Percentiles rank a stretch among this genome's conserved stretches.
These are phyloP conservation scores for Zasmidium citrigriseum DNA, from an alignment of 2,329 filamentous ascomycete genomes.

Conservation along the genomic window DNA sequence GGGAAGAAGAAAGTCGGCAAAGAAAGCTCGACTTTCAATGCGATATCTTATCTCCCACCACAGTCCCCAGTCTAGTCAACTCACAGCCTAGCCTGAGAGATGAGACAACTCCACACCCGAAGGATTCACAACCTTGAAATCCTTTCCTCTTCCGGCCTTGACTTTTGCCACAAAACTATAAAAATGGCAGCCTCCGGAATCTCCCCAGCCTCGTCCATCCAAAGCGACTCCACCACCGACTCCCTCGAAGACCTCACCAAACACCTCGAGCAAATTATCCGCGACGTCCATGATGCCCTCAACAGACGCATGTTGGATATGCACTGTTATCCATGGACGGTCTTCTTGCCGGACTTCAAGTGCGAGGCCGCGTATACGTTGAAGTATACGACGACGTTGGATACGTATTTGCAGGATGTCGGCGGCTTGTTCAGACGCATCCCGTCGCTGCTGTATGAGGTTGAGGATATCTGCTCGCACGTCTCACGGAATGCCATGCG, in stretches of 20 bases:
- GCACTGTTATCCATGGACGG: neutral
- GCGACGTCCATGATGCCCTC: constrained; percentile 73
- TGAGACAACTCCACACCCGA: neutral
- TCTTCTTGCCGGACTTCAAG: neutral
- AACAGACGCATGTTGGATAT: neutral
- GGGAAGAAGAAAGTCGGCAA: neutral
- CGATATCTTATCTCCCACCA: neutral
- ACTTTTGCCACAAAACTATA: neutral
- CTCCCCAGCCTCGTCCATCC: neutral
- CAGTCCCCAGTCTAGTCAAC: neutral
- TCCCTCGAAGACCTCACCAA: constrained; percentile 79
- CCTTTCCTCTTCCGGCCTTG: neutral
- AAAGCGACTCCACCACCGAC: constrained; percentile 69
- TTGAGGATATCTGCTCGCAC: neutral
- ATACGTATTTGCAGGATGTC: neutral
- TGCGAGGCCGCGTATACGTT: neutral
- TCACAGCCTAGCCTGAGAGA: neutral
- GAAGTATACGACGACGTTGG: neutral
- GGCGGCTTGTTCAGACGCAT: neutral
- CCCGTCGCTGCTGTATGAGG: neutral
- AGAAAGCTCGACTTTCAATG: neutral
- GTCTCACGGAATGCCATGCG: neutral
- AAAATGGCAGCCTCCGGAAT: neutral
- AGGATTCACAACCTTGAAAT: neutral
- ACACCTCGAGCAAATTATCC: constrained; percentile 75